Conservation (phyloP, 352 stramenopile species). For the Thalassiosira exigua region DNA sequence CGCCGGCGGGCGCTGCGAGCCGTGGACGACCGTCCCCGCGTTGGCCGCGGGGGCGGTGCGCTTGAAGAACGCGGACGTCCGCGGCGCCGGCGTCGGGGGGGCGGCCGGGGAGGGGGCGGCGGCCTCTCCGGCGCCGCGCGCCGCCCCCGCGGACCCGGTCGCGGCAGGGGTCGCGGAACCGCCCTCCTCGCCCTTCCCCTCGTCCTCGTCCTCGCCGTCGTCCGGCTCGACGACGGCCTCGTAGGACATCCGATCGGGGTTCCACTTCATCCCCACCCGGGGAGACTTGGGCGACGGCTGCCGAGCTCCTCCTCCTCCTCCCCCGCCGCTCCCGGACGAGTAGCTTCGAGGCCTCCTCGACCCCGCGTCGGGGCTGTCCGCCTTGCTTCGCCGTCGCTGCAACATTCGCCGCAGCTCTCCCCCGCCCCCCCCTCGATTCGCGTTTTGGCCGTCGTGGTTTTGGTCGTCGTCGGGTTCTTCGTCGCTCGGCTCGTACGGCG, state of each 20-base stretch:
- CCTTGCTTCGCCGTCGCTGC: constrained; percentile 1
- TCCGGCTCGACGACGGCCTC: neutral
- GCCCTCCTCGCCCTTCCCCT: neutral
- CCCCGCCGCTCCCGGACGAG: constrained; percentile 5
- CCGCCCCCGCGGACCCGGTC: too few relatives aligned
- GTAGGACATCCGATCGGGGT: neutral
- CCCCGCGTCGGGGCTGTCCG: neutral
- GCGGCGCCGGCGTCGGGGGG: neutral
- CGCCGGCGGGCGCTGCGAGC: neutral
- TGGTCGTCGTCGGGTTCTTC: neutral
- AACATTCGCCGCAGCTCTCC: neutral
- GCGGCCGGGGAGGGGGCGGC: too few relatives aligned
- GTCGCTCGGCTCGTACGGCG: constrained; percentile 5
- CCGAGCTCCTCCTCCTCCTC: neutral
- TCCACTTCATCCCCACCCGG: constrained; percentile 7
- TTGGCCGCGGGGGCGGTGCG: neutral
- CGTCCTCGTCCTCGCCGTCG: neutral
- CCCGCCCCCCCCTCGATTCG: neutral
- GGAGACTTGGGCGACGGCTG: neutral
- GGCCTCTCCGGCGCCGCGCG: too few relatives aligned
- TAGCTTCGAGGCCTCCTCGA: neutral
- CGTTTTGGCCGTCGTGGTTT: neutral
- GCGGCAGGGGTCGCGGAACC: too few relatives aligned
- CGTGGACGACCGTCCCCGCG: neutral
- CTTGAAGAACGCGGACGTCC: constrained; percentile 12